Evolutionary conservation across 345 rosid genomes (phyloP), one percentile per base, ranked within the genome.

Genomic region (Cochlearia excelsa): DNA sequence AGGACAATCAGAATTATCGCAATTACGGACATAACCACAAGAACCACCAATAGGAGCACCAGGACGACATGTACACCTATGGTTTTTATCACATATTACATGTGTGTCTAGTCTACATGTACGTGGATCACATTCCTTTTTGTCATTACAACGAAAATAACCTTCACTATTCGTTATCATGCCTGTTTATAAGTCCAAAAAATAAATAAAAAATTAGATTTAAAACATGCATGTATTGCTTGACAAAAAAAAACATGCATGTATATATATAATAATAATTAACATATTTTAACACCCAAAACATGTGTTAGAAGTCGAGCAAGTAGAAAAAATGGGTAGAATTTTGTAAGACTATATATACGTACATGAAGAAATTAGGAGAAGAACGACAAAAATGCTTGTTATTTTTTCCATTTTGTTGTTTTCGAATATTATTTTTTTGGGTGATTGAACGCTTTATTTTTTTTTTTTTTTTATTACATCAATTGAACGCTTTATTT

Each of bases 121-220:
- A 47, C 57, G 43, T 23, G 37, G 7, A 56, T 66, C 50, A 48
- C 70, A 66, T 1, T 66, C 62, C 0, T 0, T 3, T 9, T 0
- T 34, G 16, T 4, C 9, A 5, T 9, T 4, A 47, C 69, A 65
- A 30, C 1, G 34, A 46, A 29, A 37, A 0, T 37, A 31, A 37
- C 62, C 41, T 55, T 65, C 41, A 26, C 62, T 46, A 41, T 16
- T 54, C 55, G 29, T 30, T 3, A 65, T 39, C 62, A 65, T 10
- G 28, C 69, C 49, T 65, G 9, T 38, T 33, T 33, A 2, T 33
- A 33, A 2, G 5, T 33, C 4, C 5, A 33, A 33, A 33, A 16
- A 16, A 16, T 16, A 16, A 16, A 16, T 16, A 16, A 16, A 16
- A 0, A 16, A 16, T 16, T 16, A 16, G 23, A 16, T 16, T 16